Evolutionary conservation across 108 stramenopile genomes (phyloP), one percentile per base, ranked within the genome.

Genomic region (Skeletonema costatum): DNA sequence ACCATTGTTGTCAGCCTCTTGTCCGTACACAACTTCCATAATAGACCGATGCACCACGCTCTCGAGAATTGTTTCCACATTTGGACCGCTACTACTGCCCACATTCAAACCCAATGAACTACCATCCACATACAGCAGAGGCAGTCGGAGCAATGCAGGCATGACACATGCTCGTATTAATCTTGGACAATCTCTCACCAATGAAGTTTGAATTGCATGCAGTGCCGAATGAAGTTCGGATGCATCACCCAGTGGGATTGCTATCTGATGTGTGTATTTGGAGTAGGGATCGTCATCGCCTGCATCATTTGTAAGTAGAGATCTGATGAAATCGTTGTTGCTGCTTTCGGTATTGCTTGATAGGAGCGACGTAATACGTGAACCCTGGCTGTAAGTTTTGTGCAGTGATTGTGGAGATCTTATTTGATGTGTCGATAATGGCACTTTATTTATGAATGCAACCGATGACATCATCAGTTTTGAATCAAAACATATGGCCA

Each of bases 171-270:
- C 86, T 39, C 92, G 84, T 12, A 90, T 73, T 36, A 95, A 74
- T 64, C 87, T 59, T 17, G 93, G 93, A 70, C 91, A 92, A 73
- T 95, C 89, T 71, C 91, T 85, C 35, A 95, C 70, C 63, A 95
- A 80, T 13, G 91, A 90, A 12, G 90, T 81, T 80, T 95, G 91
- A 19, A 92, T 86, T 25, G 88, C 79, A 63, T 89, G 90, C 60
- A 94, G 65, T 73, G 92, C 91, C 19, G 92, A 68, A 68, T 85
- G 50, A 1, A 94, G 84, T 62, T 94, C 90, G 64, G 90, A 82
- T 21, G 81, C 84, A n/a, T 76, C 48, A 6, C 84, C 88, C 71
- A 94, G 77, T n/a, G 93, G 93, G 68, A 94, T 86, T 60, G 89
- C 93, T 48, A 94, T 87, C 76, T 90, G 76, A 67, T 92, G 91